Evolutionary conservation across 2,329 filamentous ascomycete genomes (phyloP).

Genomic region (Lojkania enalia): DNA sequence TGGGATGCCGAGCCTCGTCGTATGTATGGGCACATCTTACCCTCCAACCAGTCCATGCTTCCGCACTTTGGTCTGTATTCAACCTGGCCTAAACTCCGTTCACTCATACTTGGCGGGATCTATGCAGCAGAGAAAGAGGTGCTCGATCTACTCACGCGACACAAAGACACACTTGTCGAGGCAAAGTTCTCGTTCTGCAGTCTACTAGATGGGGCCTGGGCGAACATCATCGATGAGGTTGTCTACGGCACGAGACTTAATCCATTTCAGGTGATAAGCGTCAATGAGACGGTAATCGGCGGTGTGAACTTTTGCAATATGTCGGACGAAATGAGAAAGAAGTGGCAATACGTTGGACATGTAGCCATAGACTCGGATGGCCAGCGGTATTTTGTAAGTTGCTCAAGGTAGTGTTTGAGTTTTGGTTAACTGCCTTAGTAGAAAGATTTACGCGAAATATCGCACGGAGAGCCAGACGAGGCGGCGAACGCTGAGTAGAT

Average conservation of each 20-base stretch:
- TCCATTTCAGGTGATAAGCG: constrained; percentile 22
- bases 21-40: constrained; percentile 12
- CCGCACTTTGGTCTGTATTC: constrained; percentile 19
- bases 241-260: constrained; percentile 21
- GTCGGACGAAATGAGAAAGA: constrained; percentile 1
- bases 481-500: no score
- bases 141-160: constrained; percentile 20
- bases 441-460: no score
- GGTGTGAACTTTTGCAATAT: constrained; percentile 6
- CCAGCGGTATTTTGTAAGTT: constrained; percentile 17
- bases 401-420: no score
- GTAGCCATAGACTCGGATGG: constrained; percentile 9
- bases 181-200: constrained; percentile 19
- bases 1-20: constrained; percentile 6
- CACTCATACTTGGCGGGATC: constrained; percentile 25
- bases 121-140: constrained; percentile 22
- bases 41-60: constrained; percentile 8
- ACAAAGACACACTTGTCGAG: constrained; percentile 22
- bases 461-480: no score
- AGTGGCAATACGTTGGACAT: constrained; percentile 19
- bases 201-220: constrained; percentile 26
- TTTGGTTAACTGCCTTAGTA: no score
- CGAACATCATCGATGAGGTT: constrained; percentile 31
- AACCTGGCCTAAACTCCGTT: constrained; percentile 28
- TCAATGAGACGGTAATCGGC: constrained; percentile 22